These are phyloP conservation scores for Aspergillus intermedius DNA, from an alignment of 2,329 filamentous ascomycete genomes.

Conservation along the genomic window DNA sequence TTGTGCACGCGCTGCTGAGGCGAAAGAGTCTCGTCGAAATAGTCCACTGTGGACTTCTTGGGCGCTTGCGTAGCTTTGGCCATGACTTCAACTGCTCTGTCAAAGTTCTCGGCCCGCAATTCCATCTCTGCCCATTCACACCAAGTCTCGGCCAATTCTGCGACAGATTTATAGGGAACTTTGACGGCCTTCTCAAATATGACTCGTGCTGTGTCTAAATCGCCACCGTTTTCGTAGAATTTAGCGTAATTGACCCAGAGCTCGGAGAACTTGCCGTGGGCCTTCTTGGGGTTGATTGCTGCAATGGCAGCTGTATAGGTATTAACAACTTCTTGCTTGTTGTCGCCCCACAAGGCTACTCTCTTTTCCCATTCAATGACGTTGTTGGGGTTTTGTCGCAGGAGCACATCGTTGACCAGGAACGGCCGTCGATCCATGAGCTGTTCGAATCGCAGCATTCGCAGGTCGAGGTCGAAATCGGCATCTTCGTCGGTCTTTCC, in stretches of 20 bases:
- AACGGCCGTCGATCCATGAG: constrained; percentile 96
- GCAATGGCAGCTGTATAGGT: constrained; percentile 94
- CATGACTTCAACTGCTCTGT: constrained; percentile 92
- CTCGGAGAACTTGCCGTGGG: constrained; percentile 85
- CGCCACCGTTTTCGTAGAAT: constrained; percentile 85
- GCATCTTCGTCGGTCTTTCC: constrained; percentile 71
- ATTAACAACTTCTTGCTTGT: constrained; percentile 82
- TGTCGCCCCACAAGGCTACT: constrained; percentile 90
- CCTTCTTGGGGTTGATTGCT: constrained; percentile 88
- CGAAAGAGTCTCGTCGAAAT: constrained; percentile 89
- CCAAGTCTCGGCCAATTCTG: constrained; percentile 96
- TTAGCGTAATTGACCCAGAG: constrained; percentile 96
- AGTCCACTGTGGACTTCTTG: constrained; percentile 96
- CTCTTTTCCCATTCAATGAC: constrained; percentile 96
- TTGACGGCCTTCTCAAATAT: constrained; percentile 98
- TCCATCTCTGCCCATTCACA: constrained; percentile 99
- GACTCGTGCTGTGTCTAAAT: constrained; percentile 74
- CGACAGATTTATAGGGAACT: constrained; percentile 95
- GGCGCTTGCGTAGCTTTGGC: constrained; percentile 95
- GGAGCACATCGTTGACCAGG: constrained; percentile 87
- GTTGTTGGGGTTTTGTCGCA: constrained; percentile 94
- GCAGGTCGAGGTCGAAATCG: constrained; percentile 89
- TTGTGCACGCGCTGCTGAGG: constrained; percentile 97
- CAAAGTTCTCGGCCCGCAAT: constrained; percentile 89
- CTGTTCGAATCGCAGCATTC: constrained; percentile 97